Conservation (phyloP, 306 rosid genomes). For the Vigna radiata region DNA sequence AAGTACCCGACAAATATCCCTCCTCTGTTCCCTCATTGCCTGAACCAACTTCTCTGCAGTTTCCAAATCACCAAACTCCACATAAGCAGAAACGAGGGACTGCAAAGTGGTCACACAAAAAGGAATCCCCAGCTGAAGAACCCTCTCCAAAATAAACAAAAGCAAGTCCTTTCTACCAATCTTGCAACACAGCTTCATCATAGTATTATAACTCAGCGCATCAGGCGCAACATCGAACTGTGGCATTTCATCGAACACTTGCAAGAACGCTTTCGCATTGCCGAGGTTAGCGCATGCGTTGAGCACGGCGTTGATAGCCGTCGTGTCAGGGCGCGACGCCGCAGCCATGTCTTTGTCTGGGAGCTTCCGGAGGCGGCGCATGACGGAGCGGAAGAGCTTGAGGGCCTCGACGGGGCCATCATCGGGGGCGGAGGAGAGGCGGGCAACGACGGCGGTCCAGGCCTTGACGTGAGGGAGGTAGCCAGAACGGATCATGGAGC, state of each 20-base stretch:
- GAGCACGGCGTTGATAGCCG: constrained; percentile 80
- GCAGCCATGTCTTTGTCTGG: constrained; percentile 54
- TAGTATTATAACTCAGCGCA: constrained; percentile 73
- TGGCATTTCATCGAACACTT: constrained; percentile 90
- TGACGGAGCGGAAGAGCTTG: constrained; percentile 60
- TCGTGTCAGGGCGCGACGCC: constrained; percentile 83
- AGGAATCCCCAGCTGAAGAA: constrained; percentile 65
- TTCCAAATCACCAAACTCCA: constrained; percentile 79
- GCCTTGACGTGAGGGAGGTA: constrained; percentile 96
- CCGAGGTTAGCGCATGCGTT: constrained; percentile 90
- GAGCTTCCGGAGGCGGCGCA: constrained; percentile 63
- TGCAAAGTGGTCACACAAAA: constrained; percentile 75
- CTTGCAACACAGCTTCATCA: constrained; percentile 80
- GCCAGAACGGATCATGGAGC: constrained; percentile 98
- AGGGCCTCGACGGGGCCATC: constrained; percentile 79
- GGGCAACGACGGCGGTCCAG: constrained; percentile 91
- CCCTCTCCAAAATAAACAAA: constrained; percentile 77
- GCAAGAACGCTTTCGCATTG: constrained; percentile 64
- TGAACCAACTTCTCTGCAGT: constrained; percentile 86
- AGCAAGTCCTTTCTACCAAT: constrained; percentile 72
- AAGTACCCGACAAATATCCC: constrained; percentile 72
- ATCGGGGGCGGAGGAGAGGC: constrained; percentile 64
- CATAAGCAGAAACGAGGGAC: constrained; percentile 84
- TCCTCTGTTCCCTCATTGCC: constrained; percentile 86
- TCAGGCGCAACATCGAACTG: constrained; percentile 68